phyloP scores from a whole-genome alignment of 2,329 filamentous ascomycete species.

The Intubia oerlemansii region DNA sequence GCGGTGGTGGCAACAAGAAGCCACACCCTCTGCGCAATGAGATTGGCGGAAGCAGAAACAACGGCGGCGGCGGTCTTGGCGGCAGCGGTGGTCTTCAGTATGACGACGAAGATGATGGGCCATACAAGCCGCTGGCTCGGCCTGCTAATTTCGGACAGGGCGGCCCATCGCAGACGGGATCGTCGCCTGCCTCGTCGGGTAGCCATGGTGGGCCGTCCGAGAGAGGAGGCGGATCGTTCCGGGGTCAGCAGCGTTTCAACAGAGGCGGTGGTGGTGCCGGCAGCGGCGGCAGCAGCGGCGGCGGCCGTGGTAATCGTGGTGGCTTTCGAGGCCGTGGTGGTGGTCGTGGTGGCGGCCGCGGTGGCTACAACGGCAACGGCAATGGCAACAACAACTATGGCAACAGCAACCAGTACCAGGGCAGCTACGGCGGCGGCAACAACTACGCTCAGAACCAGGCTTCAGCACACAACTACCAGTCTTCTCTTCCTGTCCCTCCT shows the following conservation, averaged over 20 bases:
- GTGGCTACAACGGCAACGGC: constrained; percentile 6
- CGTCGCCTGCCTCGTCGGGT: constrained; percentile 13
- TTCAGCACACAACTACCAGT: constrained; percentile 15
- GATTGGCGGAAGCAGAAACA: constrained; percentile 9
- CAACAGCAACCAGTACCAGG: not conserved
- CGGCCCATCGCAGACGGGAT: constrained; percentile 1
- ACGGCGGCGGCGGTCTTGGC: too few species aligned
- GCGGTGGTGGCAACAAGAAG: not conserved
- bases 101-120: constrained; percentile 44
- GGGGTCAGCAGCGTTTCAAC: constrained; percentile 10
- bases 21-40: constrained; percentile 19
- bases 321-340: constrained; percentile 14
- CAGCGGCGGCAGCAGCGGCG: constrained; percentile 11
- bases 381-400: not conserved
- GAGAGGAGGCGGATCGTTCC: not conserved
- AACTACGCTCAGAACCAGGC: constrained; percentile 5
- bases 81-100: constrained; percentile 36
- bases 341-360: constrained; percentile 12
- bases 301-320: constrained; percentile 20
- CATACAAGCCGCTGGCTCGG: constrained; percentile 49
- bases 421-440: not conserved
- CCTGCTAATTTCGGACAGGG: constrained; percentile 39
- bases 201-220: not conserved
- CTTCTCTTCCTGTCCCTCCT: too few species aligned
- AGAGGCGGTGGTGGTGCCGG: constrained; percentile 7